Conservation (phyloP, 164 flowering plant species). For the Stephania cephalantha region DNA sequence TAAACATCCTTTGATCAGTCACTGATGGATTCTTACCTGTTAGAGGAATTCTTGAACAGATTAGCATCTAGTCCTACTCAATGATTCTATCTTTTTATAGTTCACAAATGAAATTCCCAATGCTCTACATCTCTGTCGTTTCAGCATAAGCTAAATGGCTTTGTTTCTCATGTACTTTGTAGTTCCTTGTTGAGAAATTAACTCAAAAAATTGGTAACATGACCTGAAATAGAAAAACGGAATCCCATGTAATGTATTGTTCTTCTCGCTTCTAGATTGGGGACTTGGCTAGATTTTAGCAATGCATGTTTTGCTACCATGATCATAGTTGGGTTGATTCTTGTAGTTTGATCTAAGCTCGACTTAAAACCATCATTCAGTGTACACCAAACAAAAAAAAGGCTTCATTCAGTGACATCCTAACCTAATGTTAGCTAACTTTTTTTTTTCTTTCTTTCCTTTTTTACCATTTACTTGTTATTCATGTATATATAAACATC, state of each 20-base stretch:
- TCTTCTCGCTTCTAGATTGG: background rate
- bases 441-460: background rate
- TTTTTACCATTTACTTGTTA: too few relatives aligned
- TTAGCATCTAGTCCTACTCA: background rate
- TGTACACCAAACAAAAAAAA: too few relatives aligned
- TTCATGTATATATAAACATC: too few relatives aligned
- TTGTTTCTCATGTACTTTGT: background rate
- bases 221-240: background rate
- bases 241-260: too few relatives aligned
- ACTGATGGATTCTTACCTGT: background rate
- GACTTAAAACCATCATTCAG: background rate
- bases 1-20: background rate
- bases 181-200: background rate
- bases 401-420: background rate
- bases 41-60: background rate
- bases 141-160: background rate
- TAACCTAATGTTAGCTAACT: background rate
- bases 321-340: background rate
- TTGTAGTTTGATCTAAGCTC: background rate
- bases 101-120: background rate
- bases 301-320: background rate
- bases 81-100: background rate
- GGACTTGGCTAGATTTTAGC: background rate
- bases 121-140: background rate
- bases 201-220: background rate